Evolutionary conservation across 78 protist genomes (phyloP).

Genomic region (Isochrysis galbana): DNA sequence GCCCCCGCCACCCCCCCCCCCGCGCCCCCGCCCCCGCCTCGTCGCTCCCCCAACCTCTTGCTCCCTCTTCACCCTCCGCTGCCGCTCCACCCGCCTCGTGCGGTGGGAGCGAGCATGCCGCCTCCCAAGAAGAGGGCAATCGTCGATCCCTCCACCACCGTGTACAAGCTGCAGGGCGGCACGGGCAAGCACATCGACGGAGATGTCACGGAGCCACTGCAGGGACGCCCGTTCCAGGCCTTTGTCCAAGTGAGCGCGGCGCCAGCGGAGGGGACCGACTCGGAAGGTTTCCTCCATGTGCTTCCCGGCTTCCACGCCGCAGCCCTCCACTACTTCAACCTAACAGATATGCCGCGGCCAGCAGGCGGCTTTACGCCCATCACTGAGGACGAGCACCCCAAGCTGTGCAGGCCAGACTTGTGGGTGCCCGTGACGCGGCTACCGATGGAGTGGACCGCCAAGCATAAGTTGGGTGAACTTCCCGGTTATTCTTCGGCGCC

Average conservation of each 20-base stretch:
- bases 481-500: neutral
- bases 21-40: no score
- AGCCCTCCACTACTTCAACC: neutral
- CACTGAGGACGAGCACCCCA: neutral
- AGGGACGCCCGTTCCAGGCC: neutral
- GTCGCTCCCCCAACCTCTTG: no score
- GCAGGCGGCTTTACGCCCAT: neutral
- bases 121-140: no score
- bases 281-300: neutral
- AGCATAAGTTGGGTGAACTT: neutral
- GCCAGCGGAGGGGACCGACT: neutral
- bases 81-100: no score
- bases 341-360: neutral
- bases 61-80: no score
- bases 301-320: neutral
- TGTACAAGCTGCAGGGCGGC: constrained; percentile 24
- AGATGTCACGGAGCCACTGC: neutral
- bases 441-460: neutral
- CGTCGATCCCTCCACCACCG: no score
- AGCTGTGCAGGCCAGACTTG: neutral
- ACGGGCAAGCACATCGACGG: constrained; percentile 3
- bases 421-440: neutral
- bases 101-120: no score
- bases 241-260: neutral
- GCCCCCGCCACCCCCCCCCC: no score